phyloP scores from a whole-genome alignment of 805 yeast species.

The Candida michaelii region DNA sequence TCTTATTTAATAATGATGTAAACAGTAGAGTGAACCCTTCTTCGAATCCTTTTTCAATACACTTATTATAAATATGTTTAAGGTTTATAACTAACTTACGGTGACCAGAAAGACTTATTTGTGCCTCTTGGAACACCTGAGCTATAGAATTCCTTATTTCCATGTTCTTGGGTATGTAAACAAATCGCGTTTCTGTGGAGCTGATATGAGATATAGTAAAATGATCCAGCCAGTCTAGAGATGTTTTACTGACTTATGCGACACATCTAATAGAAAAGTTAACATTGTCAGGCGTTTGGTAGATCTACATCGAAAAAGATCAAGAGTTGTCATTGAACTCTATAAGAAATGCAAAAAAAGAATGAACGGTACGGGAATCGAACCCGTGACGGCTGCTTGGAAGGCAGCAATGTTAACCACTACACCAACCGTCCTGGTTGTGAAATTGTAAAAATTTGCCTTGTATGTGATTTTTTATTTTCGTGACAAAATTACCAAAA shows the following conservation, averaged over 20 bases:
- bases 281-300: neutral
- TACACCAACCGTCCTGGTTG: conserved; percentile 76
- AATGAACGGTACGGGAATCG: conserved; percentile 88
- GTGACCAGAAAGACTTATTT: conserved; percentile 70
- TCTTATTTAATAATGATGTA: conserved; percentile 59
- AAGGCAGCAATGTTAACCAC: conserved; percentile 91
- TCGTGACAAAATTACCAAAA: no score
- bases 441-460: neutral
- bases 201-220: neutral
- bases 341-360: conserved; percentile 21
- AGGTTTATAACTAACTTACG: conserved; percentile 67
- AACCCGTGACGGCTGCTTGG: conserved; percentile 94
- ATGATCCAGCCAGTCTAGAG: no score
- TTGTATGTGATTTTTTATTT: no score
- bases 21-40: conserved; percentile 62
- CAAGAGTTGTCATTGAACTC: neutral
- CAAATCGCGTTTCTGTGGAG: conserved; percentile 3
- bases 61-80: conserved; percentile 55
- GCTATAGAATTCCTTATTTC: conserved; percentile 47
- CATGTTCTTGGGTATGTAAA: conserved; percentile 10
- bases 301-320: neutral
- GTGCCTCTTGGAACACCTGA: conserved; percentile 79
- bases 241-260: no score
- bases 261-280: neutral
- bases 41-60: conserved; percentile 51